Conservation (phyloP, 1,284 basidiomycete genomes). For the Gymnopus androsaceus region DNA sequence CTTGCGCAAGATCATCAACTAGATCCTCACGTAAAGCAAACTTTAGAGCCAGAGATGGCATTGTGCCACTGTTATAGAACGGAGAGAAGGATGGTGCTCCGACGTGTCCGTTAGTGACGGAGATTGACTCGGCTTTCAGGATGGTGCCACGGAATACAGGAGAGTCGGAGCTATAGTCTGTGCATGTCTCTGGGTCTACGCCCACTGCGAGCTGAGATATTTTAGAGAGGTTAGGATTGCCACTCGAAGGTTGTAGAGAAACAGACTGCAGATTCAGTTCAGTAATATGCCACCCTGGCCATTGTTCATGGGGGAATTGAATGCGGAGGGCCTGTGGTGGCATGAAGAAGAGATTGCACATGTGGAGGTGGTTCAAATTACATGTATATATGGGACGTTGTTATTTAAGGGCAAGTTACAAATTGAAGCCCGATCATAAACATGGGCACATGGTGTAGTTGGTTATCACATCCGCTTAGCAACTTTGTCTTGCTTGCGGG, state of each 20-base stretch:
- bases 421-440: too few relatives aligned
- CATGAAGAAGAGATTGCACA: too few relatives aligned
- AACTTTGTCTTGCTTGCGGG: conserved; percentile 15
- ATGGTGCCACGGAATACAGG: conserved; percentile 34
- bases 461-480: conserved; percentile 20
- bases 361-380: too few relatives aligned
- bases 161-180: conserved; percentile 38
- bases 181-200: conserved; percentile 31
- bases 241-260: neutral
- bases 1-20: conserved; percentile 32
- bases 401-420: too few relatives aligned
- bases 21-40: conserved; percentile 40
- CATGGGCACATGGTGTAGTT: conserved; percentile 24
- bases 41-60: conserved; percentile 29
- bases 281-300: conserved; percentile 36
- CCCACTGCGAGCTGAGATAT: conserved; percentile 21
- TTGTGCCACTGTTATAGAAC: neutral
- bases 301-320: conserved; percentile 32
- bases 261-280: conserved; percentile 28
- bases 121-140: neutral
- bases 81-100: neutral
- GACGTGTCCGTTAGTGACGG: conserved; percentile 1
- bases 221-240: neutral
- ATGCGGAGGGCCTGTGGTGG: conserved; percentile 32
- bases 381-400: too few relatives aligned